Evolutionary conservation across 148 eudicot genomes (phyloP), one percentile per base, ranked within the genome.

Genomic region (Polygonum maritimum): DNA sequence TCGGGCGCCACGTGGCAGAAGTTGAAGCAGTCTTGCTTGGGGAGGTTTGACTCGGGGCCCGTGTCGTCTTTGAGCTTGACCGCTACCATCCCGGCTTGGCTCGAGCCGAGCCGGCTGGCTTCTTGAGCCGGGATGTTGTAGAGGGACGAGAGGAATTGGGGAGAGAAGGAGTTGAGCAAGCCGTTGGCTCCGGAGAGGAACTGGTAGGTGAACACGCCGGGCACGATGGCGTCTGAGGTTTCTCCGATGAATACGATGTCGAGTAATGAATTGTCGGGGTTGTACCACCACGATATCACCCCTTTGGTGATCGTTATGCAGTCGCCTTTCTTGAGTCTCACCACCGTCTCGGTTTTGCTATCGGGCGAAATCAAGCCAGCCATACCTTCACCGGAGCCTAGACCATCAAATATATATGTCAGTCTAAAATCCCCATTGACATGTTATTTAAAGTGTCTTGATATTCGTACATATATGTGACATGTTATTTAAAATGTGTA

Each of bases 261-360:
- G 3, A 75, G 14, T 0, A 81, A 85, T 0, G 83, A 44, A 52
- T 86, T 88, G 44, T 81, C 81, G 12, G 78, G 75, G 31, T 88
- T 88, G 65, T 74, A 88, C 91, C 91, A 88, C 91, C 89, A 88
- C 3, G 91, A 88, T 7, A 83, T 75, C 1, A 9, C 76, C 6
- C 89, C 89, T 2, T 22, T 16, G 2, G 69, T 71, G 10, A 88
- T 69, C 1, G 79, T 81, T 18, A 88, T 48, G 16, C 76, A 79
- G 14, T 86, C 85, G 0, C 89, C 89, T 47, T 86, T 58, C 26
- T 80, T 77, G 9, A 84, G 76, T 4, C 47, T 69, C 33, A 84
- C 57, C 38, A 88, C 84, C 14, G 75, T 81, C 71, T 83, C 87
- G 70, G 78, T 40, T 0, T 75, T 5, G 22, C 63, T 31, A 18